Conservation (phyloP, 768 basidiomycete species). For the Sarcomyxa edulis region DNA sequence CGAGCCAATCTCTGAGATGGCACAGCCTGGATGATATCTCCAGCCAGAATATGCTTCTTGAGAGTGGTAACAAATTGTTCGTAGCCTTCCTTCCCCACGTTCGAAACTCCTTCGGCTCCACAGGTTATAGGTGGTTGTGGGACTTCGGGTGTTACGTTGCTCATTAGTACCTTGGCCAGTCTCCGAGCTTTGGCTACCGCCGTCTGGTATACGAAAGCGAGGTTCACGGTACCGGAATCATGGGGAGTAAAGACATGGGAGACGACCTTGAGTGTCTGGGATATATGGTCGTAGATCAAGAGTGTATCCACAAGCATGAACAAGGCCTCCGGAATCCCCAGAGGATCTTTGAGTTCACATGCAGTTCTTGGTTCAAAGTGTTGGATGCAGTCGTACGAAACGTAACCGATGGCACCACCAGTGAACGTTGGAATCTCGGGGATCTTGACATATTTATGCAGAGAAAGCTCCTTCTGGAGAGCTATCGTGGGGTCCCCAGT, state of each 20-base stretch:
- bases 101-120: conserved; percentile 70
- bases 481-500: conserved; percentile 83
- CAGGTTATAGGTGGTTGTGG: conserved; percentile 60
- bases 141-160: conserved; percentile 53
- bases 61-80: conserved; percentile 85
- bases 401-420: conserved; percentile 96
- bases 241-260: conserved; percentile 90
- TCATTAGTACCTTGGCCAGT: conserved; percentile 67
- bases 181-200: conserved; percentile 78
- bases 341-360: conserved; percentile 64
- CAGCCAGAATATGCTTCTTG: conserved; percentile 91
- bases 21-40: conserved; percentile 98
- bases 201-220: conserved; percentile 84
- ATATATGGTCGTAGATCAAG: conserved; percentile 95
- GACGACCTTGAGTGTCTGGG: conserved; percentile 90
- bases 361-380: conserved; percentile 95
- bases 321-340: conserved; percentile 89
- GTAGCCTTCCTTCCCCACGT: conserved; percentile 92
- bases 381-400: conserved; percentile 93
- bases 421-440: conserved; percentile 93
- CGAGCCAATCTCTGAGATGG: conserved; percentile 89
- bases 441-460: conserved; percentile 87
- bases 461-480: conserved; percentile 80
- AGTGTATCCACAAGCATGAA: conserved; percentile 98
- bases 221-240: conserved; percentile 57